Evolutionary conservation across 345 rosid species (phyloP).

Genomic region (Moricandia arvensis): DNA sequence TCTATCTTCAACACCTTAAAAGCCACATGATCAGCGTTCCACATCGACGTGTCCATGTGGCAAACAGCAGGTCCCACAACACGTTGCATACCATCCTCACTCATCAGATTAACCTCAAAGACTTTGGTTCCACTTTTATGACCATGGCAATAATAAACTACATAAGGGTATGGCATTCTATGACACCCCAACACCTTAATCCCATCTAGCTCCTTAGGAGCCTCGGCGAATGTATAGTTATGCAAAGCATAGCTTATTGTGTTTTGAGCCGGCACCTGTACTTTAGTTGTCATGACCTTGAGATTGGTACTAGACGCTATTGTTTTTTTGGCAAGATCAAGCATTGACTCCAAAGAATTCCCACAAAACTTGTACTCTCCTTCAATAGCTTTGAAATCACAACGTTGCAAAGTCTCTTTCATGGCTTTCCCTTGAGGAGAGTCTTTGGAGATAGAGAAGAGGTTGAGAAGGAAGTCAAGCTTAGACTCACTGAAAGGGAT

Average conservation of each 20-base stretch:
- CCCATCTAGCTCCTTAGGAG: conserved; percentile 38
- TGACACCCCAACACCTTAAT: conserved; percentile 56
- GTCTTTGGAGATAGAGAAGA: conserved; percentile 52
- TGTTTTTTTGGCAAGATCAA: conserved; percentile 44
- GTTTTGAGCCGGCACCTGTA: conserved; percentile 9
- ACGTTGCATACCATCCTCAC: conserved; percentile 48
- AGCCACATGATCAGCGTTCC: conserved; percentile 59
- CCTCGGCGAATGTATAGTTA: conserved; percentile 49
- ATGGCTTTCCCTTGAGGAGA: conserved; percentile 75
- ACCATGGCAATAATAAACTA: conserved; percentile 66
- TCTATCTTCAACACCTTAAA: conserved; percentile 53
- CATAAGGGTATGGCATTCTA: conserved; percentile 63
- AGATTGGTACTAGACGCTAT: conserved; percentile 43
- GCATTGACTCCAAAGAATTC: conserved; percentile 70
- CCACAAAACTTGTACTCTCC: conserved; percentile 60
- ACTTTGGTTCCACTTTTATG: conserved; percentile 43
- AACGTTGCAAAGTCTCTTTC: conserved; percentile 50
- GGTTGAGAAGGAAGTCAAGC: conserved; percentile 49
- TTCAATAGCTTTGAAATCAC: conserved; percentile 44
- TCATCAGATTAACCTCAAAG: conserved; percentile 44
- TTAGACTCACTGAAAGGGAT: conserved; percentile 60
- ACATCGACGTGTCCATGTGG: conserved; percentile 78
- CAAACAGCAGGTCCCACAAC: conserved; percentile 59
- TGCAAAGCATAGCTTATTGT: conserved; percentile 31
- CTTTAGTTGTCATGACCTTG: conserved; percentile 44